These are phyloP conservation scores for Fragaria iinumae DNA, from an alignment of 306 rosid genomes.

Conservation along the genomic window DNA sequence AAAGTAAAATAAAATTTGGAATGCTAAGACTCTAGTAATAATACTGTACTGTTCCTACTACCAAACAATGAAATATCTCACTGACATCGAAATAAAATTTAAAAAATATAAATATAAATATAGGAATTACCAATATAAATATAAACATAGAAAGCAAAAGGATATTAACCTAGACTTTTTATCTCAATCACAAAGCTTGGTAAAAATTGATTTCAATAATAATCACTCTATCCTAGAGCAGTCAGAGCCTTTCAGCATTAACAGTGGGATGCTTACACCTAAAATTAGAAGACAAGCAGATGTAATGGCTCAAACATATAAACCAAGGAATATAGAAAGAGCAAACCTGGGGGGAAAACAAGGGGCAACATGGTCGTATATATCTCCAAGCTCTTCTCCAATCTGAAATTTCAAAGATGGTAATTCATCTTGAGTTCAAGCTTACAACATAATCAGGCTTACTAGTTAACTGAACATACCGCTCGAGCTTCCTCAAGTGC, in stretches of 20 bases:
- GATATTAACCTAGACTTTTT: neutral
- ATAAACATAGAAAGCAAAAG: neutral
- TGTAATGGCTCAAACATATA: conserved; percentile 27
- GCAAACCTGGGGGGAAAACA: conserved; percentile 96
- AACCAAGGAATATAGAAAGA: conserved; percentile 18
- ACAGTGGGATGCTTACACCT: neutral
- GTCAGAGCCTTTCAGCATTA: neutral
- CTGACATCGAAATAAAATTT: neutral
- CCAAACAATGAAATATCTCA: neutral
- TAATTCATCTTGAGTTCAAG: neutral
- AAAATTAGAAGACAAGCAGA: conserved; percentile 20
- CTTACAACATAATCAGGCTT: neutral
- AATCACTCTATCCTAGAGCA: neutral
- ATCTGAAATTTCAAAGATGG: conserved; percentile 49
- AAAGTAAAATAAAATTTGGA: neutral
- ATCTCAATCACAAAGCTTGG: too few species aligned
- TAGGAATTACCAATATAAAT: neutral
- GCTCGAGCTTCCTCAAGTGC: conserved; percentile 88
- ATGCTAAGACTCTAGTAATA: neutral
- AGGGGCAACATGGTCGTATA: conserved; percentile 89
- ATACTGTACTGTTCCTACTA: neutral
- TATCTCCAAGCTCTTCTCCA: conserved; percentile 94
- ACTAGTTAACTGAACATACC: conserved; percentile 41
- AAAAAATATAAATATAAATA: too few species aligned
- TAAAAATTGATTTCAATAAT: neutral